Evolutionary conservation across 805 yeast species (phyloP), one percentile per base, ranked within the genome.

Genomic region (Spathaspora hagerdaliae): DNA sequence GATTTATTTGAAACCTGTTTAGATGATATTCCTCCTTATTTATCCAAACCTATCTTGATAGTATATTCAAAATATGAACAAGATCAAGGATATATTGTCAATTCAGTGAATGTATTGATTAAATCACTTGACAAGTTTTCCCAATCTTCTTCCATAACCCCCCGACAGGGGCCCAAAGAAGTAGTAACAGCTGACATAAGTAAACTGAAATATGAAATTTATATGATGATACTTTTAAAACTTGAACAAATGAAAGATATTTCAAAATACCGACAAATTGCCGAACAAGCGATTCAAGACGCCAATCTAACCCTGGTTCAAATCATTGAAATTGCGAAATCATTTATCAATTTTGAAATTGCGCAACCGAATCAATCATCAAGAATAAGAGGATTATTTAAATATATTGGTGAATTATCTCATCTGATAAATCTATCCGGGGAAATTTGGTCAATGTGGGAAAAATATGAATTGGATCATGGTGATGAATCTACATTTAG

Each of bases 401-500:
- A 69, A 45, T 84, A 52, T 42, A 43, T 67, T 5, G 52, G 59
- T 9, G 43, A 53, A 5, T 53, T 64, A 31, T 50, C 58, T 1
- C 57, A 51, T 10, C 42, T 51, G 3, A 38, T 47, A 14, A 46
- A 45, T n/a, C 42, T 57, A 31, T 36, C 52, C 47, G n/a, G n/a
- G n/a, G 46, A 41, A 7, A 41, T 58, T 1, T 89, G 96, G 96
- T 65, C 64, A 1, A 61, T 63, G 27, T 91, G 96, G 96, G 82
- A 82, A 44, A 58, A 68, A 9, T 88, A 90, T 60, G 98, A 91
- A 58, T 59, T 86, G 31, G 71, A 76, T 11, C 53, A 78, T 59
- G 98, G 98, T 5, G 67, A 76, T 47, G 94, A 86, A 55, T 74
- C 72, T 3, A 78, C 85, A 0, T 89, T 78, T 60, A 88, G 85